phyloP scores from a whole-genome alignment of 345 rosid species.

The Gossypium anomalum region DNA sequence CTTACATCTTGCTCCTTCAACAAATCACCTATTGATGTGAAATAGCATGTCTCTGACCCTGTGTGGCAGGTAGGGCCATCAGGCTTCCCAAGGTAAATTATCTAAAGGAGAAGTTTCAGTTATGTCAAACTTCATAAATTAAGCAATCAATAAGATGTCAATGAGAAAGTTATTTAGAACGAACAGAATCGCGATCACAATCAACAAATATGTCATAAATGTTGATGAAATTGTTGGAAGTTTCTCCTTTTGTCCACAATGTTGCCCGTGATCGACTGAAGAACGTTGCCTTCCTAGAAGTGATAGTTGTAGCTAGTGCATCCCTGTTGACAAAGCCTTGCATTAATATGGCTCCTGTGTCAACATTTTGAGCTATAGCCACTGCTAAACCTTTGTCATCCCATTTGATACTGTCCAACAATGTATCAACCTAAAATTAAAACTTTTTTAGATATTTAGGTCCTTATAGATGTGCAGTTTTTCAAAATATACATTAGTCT shows the following conservation, averaged over 20 bases:
- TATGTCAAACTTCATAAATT: not conserved
- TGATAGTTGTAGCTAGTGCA: slow-evolving; percentile 63
- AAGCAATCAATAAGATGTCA: slow-evolving; percentile 4
- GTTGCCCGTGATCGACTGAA: slow-evolving; percentile 81
- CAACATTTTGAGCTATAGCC: slow-evolving; percentile 91
- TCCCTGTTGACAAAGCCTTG: slow-evolving; percentile 89
- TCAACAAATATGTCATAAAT: slow-evolving; percentile 72
- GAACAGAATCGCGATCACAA: slow-evolving; percentile 82
- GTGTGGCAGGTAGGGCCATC: slow-evolving; percentile 97
- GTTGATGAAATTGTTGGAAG: slow-evolving; percentile 77
- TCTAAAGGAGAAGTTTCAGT: slow-evolving; percentile 36
- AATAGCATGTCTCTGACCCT: slow-evolving; percentile 85
- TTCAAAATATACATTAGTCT: not conserved
- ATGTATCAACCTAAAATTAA: slow-evolving; percentile 50
- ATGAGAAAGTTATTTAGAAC: slow-evolving; percentile 22
- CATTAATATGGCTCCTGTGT: slow-evolving; percentile 85
- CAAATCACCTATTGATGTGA: slow-evolving; percentile 44
- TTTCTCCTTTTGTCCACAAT: slow-evolving; percentile 92
- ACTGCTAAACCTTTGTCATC: slow-evolving; percentile 94
- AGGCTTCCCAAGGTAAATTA: slow-evolving; percentile 85
- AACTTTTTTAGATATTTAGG: slow-evolving; percentile 8
- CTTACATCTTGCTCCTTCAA: slow-evolving; percentile 50
- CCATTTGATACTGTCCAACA: slow-evolving; percentile 82
- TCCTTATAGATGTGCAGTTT: not conserved
- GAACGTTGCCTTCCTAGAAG: slow-evolving; percentile 81